Conservation (phyloP, 2,329 filamentous ascomycete species). For the Bipolaris gigantea region DNA sequence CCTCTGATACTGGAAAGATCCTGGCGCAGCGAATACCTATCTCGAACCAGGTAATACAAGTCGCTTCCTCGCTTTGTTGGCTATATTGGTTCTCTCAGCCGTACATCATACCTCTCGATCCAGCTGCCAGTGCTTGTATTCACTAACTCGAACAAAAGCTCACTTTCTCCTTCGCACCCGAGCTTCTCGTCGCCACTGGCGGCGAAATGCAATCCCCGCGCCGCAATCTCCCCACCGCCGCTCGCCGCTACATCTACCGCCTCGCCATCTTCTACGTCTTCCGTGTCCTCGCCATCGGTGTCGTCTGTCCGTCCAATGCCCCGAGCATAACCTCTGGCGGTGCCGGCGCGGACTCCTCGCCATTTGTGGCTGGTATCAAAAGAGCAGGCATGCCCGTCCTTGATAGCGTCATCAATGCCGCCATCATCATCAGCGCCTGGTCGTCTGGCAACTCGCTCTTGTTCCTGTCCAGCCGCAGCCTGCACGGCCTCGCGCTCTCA, state of each 20-base stretch:
- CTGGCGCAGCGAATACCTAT: slow-evolving; percentile 55
- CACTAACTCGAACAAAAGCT: not conserved
- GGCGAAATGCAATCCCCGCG: slow-evolving; percentile 62
- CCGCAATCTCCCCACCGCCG: slow-evolving; percentile 62
- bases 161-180: slow-evolving; percentile 10
- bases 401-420: slow-evolving; percentile 68
- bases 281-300: slow-evolving; percentile 61
- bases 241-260: slow-evolving; percentile 63
- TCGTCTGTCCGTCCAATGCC: slow-evolving; percentile 61
- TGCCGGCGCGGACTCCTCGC: slow-evolving; percentile 56
- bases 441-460: slow-evolving; percentile 60
- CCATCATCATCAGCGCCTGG: slow-evolving; percentile 66
- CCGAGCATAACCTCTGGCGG: slow-evolving; percentile 54
- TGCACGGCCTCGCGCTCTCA: slow-evolving; percentile 61
- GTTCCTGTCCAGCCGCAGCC: slow-evolving; percentile 55
- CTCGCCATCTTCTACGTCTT: slow-evolving; percentile 65
- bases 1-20: slow-evolving; percentile 61
- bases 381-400: slow-evolving; percentile 58
- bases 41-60: slow-evolving; percentile 52
- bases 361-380: slow-evolving; percentile 55
- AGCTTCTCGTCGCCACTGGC: slow-evolving; percentile 52
- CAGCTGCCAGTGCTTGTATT: not conserved
- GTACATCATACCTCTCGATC: slow-evolving; percentile 44
- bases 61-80: slow-evolving; percentile 57
- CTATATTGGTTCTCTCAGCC: slow-evolving; percentile 54